These are phyloP conservation scores for Salvia rosmarinus DNA, from an alignment of 257 asterid species.

Conservation along the genomic window DNA sequence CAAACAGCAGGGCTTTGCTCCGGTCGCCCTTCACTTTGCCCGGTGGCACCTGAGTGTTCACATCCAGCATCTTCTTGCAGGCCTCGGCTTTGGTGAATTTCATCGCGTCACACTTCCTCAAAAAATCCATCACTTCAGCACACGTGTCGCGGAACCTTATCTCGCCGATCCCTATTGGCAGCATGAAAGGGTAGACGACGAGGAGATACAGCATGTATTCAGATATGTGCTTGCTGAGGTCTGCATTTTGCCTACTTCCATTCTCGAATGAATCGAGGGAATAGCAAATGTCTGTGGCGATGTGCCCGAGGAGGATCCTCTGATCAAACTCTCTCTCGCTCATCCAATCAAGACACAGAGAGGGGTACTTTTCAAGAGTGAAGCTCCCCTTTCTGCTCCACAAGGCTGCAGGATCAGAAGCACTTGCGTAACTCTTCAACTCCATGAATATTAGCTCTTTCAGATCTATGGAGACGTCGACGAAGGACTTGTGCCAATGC, in stretches of 20 bases:
- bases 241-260: conserved; percentile 34
- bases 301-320: conserved; percentile 53
- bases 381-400: conserved; percentile 36
- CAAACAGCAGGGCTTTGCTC: conserved; percentile 62
- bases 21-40: conserved; percentile 61
- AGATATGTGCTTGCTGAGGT: conserved; percentile 52
- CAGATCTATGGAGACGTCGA: conserved; percentile 33
- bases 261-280: conserved; percentile 4
- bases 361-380: conserved; percentile 18
- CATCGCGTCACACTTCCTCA: conserved; percentile 30
- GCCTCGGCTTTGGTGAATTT: conserved; percentile 23
- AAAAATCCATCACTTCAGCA: conserved; percentile 51
- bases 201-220: conserved; percentile 61
- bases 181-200: conserved; percentile 49
- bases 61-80: conserved; percentile 41
- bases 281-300: conserved; percentile 57
- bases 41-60: conserved; percentile 49
- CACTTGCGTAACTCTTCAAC: conserved; percentile 7
- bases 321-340: conserved; percentile 45
- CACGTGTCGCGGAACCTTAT: conserved; percentile 55
- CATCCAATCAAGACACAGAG: conserved; percentile 24
- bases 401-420: conserved; percentile 28
- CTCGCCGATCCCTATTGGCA: conserved; percentile 63
- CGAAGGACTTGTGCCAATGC: conserved; percentile 42
- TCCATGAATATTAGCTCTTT: conserved; percentile 30